These are phyloP conservation scores for Phytophthora brassicae DNA, from an alignment of 352 stramenopile species.

Conservation along the genomic window DNA sequence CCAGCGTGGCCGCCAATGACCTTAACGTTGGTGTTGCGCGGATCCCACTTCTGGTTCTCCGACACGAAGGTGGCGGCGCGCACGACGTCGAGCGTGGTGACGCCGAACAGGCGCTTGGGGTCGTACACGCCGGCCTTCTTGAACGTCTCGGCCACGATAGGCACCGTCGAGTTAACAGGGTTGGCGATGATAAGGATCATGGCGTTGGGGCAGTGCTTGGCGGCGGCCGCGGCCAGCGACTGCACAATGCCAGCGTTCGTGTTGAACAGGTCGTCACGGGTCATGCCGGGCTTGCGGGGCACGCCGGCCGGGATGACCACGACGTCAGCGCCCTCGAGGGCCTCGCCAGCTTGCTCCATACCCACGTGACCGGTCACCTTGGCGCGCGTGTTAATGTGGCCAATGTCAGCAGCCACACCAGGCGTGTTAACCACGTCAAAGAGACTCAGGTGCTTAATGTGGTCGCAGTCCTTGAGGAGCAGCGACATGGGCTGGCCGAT, in stretches of 20 bases:
- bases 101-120: conserved; percentile 96
- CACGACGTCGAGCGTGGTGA: conserved; percentile 98
- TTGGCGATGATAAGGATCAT: conserved; percentile 98
- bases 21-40: conserved; percentile 85
- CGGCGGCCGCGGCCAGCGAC: conserved; percentile 92
- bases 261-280: conserved; percentile 95
- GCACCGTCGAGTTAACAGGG: conserved; percentile 99
- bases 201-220: conserved; percentile 96
- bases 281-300: conserved; percentile 98
- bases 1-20: conserved; percentile 99
- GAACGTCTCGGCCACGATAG: conserved; percentile 98
- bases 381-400: conserved; percentile 90
- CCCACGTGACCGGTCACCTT: conserved; percentile 72
- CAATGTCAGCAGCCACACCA: conserved; percentile 97
- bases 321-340: conserved; percentile 89
- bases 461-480: conserved; percentile 96
- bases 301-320: conserved; percentile 99
- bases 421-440: conserved; percentile 99
- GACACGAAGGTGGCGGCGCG: conserved; percentile 96
- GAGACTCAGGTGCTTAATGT: conserved; percentile 96
- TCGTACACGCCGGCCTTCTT: conserved; percentile 97
- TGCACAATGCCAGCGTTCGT: conserved; percentile 97
- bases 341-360: conserved; percentile 78
- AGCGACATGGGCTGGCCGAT: conserved; percentile 99
- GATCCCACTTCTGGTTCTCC: conserved; percentile 79